Evolutionary conservation across 306 rosid genomes (phyloP).

Genomic region (Inga laurina): DNA sequence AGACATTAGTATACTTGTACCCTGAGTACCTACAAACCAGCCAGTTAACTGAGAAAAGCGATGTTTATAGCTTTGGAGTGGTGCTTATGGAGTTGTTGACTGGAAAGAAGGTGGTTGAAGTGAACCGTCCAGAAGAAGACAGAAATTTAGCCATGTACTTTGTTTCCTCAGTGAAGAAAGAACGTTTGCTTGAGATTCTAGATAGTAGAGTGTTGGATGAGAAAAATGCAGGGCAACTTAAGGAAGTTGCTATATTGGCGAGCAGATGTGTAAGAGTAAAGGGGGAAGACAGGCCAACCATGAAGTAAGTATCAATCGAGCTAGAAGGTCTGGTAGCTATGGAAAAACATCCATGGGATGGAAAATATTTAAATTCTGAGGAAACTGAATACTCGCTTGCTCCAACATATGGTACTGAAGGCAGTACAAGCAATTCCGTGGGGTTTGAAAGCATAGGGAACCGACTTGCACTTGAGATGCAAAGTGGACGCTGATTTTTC

Average conservation of each 20-base stretch:
- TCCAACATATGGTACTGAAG: not conserved
- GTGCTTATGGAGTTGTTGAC: slow-evolving; percentile 4
- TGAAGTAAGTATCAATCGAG: slow-evolving; percentile 43
- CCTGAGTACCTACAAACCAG: slow-evolving; percentile 9
- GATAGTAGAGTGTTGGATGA: slow-evolving; percentile 23
- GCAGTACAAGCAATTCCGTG: not conserved
- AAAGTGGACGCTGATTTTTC: slow-evolving; percentile 8
- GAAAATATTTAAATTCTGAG: not conserved
- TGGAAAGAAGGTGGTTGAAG: not conserved
- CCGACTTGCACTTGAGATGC: not conserved
- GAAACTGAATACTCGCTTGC: slow-evolving; percentile 11
- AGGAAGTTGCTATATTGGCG: slow-evolving; percentile 32
- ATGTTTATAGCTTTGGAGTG: slow-evolving; percentile 16
- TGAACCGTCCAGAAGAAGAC: slow-evolving; percentile 4
- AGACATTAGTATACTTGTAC: not conserved
- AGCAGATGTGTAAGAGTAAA: slow-evolving; percentile 24
- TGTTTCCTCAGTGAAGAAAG: slow-evolving; percentile 33
- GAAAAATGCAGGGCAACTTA: slow-evolving; percentile 21
- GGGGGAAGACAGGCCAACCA: slow-evolving; percentile 43
- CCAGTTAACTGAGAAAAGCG: slow-evolving; percentile 11
- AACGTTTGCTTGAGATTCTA: slow-evolving; percentile 26
- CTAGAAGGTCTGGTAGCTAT: slow-evolving; percentile 33
- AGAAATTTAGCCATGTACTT: slow-evolving; percentile 17
- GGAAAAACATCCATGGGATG: slow-evolving; percentile 19
- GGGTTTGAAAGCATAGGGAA: not conserved